Conservation (phyloP, 1,139 yeast genomes). For the Geotrichum bryndzae region DNA sequence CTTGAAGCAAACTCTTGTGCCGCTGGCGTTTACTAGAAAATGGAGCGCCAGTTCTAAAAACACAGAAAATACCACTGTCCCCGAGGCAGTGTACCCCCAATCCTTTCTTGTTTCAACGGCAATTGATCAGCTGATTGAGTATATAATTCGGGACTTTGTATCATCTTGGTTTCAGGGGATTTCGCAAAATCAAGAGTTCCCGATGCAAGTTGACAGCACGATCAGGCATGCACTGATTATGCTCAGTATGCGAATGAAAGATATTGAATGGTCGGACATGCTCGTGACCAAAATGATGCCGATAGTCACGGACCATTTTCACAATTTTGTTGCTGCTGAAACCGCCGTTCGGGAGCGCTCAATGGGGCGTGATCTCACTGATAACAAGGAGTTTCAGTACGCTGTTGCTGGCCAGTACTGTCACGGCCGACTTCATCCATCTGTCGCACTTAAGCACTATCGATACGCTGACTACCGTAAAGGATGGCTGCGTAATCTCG, state of each 20-base stretch:
- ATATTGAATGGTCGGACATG: slow-evolving; percentile 52
- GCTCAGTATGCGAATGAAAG: slow-evolving; percentile 41
- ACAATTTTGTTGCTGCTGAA: slow-evolving; percentile 50
- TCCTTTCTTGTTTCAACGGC: slow-evolving; percentile 51
- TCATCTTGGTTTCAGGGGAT: slow-evolving; percentile 56
- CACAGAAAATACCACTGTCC: neutral
- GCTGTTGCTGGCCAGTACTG: slow-evolving; percentile 56
- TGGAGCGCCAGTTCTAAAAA: neutral
- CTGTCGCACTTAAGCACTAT: slow-evolving; percentile 45
- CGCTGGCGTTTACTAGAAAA: slow-evolving; percentile 22
- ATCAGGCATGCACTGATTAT: slow-evolving; percentile 42
- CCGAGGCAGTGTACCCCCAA: slow-evolving; percentile 39
- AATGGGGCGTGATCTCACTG: slow-evolving; percentile 33
- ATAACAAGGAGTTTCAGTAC: slow-evolving; percentile 46
- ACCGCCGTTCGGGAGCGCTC: slow-evolving; percentile 29
- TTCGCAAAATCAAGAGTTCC: slow-evolving; percentile 42
- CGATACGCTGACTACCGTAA: slow-evolving; percentile 47
- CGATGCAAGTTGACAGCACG: slow-evolving; percentile 47
- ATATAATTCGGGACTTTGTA: slow-evolving; percentile 57
- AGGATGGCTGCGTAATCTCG: slow-evolving; percentile 44
- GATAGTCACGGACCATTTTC: slow-evolving; percentile 58
- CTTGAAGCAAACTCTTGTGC: slow-evolving; percentile 13
- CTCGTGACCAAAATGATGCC: slow-evolving; percentile 59
- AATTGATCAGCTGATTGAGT: slow-evolving; percentile 47
- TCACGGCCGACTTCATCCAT: slow-evolving; percentile 54